Base-by-base conservation (phyloP, 768 basidiomycete species). In the Lactarius psammicola region DNA sequence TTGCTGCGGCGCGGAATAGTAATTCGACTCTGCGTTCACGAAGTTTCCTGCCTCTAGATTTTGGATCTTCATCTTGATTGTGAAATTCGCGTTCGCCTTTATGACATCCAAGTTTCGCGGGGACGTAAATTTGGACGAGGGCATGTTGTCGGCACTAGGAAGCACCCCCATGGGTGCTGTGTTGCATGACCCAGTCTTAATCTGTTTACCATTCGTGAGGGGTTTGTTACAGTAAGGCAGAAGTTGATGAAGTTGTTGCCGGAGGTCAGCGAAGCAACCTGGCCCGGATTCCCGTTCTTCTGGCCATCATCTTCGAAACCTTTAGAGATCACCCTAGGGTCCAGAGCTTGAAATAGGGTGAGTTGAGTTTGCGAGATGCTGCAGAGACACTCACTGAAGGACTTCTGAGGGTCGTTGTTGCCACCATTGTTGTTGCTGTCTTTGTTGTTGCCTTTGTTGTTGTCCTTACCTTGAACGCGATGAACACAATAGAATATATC, bases 181-280 rank as follows among this genome's bases (percentile, higher is more conserved):
- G 70, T 76, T 76, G 67, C 75, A 85, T 13, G 82, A 81, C 11
- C 78, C 77, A 1, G 61, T 69, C 55, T 59, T 69, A 63, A 74
- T 68, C 63, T 76, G 80, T 64, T 75, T 56, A 34, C 83, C 83
- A 74, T 83, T 80, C 31, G 84, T 85, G 62, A 81, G 72, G 15
- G 79, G 74, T 55, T 77, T 71, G 64, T 76, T 69, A 74, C 74
- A 13, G 56, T 64, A 13, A 71, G 65, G 71, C 84, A 84, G 73
- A 81, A 83, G 79, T 86, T 86, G 80, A 84, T 84, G 76, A 83
- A 89, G 81, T 89, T 88, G 79, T 88, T 87, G 46, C 70, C 72
- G 40, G 84, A 84, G 4, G 84, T 85, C 34, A 80, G 68, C 13
- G 83, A 83, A 1, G 80, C 72, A 38, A 80, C 80, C 72, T 86